phyloP scores from a whole-genome alignment of 2,329 filamentous ascomycete genomes.

The Phaeosphaeriaceae sp. region DNA sequence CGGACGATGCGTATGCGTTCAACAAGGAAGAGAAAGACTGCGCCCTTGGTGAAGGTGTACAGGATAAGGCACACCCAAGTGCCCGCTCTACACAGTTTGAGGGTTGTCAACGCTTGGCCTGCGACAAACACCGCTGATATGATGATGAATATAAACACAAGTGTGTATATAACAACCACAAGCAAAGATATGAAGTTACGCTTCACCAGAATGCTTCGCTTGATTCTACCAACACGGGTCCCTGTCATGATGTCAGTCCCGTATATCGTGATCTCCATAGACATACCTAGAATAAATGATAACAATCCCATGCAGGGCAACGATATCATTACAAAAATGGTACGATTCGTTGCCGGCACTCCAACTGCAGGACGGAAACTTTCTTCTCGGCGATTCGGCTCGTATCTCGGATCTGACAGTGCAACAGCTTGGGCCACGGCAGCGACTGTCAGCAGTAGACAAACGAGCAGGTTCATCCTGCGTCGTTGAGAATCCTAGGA shows the following conservation, averaged over 20 bases:
- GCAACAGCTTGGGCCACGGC: not conserved
- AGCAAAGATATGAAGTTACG: slow-evolving; percentile 24
- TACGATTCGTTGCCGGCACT: slow-evolving; percentile 19
- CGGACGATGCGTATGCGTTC: slow-evolving; percentile 49
- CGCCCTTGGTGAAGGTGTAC: slow-evolving; percentile 42
- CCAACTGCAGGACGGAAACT: slow-evolving; percentile 12
- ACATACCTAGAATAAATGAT: slow-evolving; percentile 22
- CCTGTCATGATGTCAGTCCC: not conserved
- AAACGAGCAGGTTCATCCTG: not conserved
- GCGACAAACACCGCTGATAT: slow-evolving; percentile 31
- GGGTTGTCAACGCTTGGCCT: slow-evolving; percentile 35
- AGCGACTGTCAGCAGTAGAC: not conserved
- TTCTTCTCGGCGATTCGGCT: slow-evolving; percentile 3
- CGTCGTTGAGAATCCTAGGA: not conserved
- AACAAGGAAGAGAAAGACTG: slow-evolving; percentile 48
- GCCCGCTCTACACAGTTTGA: slow-evolving; percentile 34
- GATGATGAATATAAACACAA: slow-evolving; percentile 25
- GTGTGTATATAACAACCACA: slow-evolving; percentile 22
- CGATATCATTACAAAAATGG: slow-evolving; percentile 16
- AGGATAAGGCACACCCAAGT: slow-evolving; percentile 49
- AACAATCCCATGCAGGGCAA: slow-evolving; percentile 17
- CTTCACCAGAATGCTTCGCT: slow-evolving; percentile 13
- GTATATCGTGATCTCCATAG: not conserved
- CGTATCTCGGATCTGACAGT: not conserved
- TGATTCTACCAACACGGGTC: slow-evolving; percentile 4